These are phyloP conservation scores for Kockovaella imperatae DNA, from an alignment of 768 basidiomycete species.

Conservation along the genomic window DNA sequence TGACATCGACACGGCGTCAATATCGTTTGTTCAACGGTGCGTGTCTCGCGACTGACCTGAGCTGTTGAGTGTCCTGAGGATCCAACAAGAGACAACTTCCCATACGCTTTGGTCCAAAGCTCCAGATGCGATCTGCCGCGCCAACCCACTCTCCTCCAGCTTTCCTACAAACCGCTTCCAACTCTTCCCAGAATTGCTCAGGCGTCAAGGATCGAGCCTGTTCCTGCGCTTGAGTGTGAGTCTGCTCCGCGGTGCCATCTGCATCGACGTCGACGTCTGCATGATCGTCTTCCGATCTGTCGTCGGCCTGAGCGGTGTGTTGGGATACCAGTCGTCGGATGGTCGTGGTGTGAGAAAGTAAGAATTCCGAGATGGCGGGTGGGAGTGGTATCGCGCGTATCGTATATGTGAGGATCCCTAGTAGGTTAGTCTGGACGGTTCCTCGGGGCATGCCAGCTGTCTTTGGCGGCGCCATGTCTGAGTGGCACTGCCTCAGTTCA, in stretches of 20 bases:
- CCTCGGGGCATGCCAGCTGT: conserved; percentile 63
- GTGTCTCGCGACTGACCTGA: conserved; percentile 31
- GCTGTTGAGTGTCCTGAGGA: conserved; percentile 37
- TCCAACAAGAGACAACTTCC: conserved; percentile 86
- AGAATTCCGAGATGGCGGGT: conserved; percentile 60
- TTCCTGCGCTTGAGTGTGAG: conserved; percentile 52
- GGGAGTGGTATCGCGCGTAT: conserved; percentile 79
- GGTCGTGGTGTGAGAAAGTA: conserved; percentile 62
- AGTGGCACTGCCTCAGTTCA: background rate
- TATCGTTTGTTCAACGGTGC: too few relatives aligned
- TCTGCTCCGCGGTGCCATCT: conserved; percentile 65
- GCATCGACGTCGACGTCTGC: conserved; percentile 22
- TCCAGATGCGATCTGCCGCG: conserved; percentile 67
- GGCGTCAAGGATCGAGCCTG: conserved; percentile 58
- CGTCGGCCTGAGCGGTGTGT: conserved; percentile 18
- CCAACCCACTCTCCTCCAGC: conserved; percentile 73
- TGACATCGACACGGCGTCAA: too few relatives aligned
- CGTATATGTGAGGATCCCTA: conserved; percentile 67
- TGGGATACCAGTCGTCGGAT: conserved; percentile 56
- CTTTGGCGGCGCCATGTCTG: conserved; percentile 84
- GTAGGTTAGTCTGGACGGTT: conserved; percentile 62
- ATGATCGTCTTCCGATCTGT: conserved; percentile 14
- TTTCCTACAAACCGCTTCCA: conserved; percentile 58
- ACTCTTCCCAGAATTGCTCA: conserved; percentile 71
- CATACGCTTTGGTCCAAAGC: conserved; percentile 79